A percentile compares a stretch with the other conserved stretches of the same genome.
phyloP scores from a whole-genome alignment of 2,329 filamentous ascomycete genomes.

The Boeremia exigua region DNA sequence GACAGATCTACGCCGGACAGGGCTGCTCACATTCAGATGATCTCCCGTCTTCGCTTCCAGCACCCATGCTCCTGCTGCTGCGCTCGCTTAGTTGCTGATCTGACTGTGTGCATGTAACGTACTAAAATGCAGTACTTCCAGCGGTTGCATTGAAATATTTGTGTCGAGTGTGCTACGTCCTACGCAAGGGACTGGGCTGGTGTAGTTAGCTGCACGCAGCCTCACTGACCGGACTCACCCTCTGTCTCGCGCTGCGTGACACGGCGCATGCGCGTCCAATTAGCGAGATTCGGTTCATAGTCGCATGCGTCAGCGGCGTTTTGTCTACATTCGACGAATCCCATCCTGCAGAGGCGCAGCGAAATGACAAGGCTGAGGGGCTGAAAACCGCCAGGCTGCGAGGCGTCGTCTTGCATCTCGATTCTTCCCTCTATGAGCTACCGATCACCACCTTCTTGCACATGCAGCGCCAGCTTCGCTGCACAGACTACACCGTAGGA shows the following conservation, averaged over 20 bases:
- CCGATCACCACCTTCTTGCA: neutral
- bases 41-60: neutral
- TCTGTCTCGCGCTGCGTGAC: neutral
- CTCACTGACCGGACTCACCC: neutral
- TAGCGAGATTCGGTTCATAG: neutral
- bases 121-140: neutral
- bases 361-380: neutral
- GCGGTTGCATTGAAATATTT: slow-evolving; percentile 2
- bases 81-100: neutral
- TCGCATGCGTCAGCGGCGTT: neutral
- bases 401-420: neutral
- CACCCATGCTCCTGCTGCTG: neutral
- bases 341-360: neutral
- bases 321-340: neutral
- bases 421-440: neutral
- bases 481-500: slow-evolving; percentile 21
- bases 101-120: neutral
- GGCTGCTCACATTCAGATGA: neutral
- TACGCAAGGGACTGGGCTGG: neutral
- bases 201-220: neutral
- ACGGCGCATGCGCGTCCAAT: neutral
- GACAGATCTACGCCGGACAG: neutral
- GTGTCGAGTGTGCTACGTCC: neutral
- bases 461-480: neutral
- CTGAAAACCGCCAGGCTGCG: neutral